Evolutionary conservation across 768 basidiomycete genomes (phyloP), one percentile per base, ranked within the genome.

Genomic region (Rossbeevera mucosa): DNA sequence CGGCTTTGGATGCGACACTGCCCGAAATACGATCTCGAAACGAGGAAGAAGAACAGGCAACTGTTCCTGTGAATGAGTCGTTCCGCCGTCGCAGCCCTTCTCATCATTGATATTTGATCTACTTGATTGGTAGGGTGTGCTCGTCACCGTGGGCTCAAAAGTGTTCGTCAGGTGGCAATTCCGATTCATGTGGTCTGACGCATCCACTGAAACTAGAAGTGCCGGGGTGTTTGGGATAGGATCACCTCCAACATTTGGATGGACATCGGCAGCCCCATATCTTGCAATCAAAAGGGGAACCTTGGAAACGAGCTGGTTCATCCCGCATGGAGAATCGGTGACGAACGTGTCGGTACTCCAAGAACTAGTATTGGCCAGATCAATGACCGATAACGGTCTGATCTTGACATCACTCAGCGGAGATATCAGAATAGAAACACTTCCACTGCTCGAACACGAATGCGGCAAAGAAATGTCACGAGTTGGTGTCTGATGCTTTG

Each of bases 331-430:
- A 31, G 62, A 63, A 40, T 63, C 58, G 18, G 53, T 49, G 24
- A 65, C 63, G 25, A 59, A 65, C 6, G 62, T 65, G 30, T 59
- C 63, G 8, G 53, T 56, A 20, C 52, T 62, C 12, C 57, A 41
- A 9, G 63, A 46, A 29, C 43, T 54, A n/a, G n/a, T n/a, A 13
- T 65, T 44, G n/a, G 40, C 47, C 24, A 51, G 30, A 24, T 50
- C 47, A 47, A 44, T 26, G 6, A 21, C 7, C 7, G 62, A 62
- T 13, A 54, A 25, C 4, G 42, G 46, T 53, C 54, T 56, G 36
- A 38, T 38, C 3, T 48, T 11, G 33, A 33, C 41, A 3, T 40
- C 31, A 16, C 54, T 47, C 13, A 14, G 51, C 25, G 44, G 49
- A 33, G 59, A 38, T 16, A 45, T 21, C 14, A 20, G 47, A 48